These are phyloP conservation scores for Telopea speciosissima DNA, from an alignment of 177 flowering plant genomes.

Conservation along the genomic window DNA sequence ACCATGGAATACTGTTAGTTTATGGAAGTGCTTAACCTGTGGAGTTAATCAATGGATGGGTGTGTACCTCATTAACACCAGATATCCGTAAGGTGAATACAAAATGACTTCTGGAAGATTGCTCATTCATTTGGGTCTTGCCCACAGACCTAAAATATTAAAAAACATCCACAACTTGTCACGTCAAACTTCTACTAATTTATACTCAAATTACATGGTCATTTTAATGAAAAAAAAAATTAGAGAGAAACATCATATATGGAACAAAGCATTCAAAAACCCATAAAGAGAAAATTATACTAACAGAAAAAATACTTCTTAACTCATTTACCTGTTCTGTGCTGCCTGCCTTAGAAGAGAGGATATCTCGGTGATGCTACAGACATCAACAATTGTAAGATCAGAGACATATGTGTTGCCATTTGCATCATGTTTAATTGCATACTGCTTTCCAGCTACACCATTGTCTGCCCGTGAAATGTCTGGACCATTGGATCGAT, in stretches of 20 bases:
- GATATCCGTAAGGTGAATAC: no score
- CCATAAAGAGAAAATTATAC: no score
- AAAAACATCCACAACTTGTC: no score
- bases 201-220: no score
- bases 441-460: constrained; percentile 50
- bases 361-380: constrained; percentile 70
- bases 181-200: no score
- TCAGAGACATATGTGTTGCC: constrained; percentile 85
- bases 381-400: constrained; percentile 82
- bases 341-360: constrained; percentile 77
- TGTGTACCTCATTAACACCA: no score
- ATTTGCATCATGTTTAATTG: constrained; percentile 84
- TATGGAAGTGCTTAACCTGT: not conserved
- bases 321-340: constrained; percentile 66
- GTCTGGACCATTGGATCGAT: constrained; percentile 32
- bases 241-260: no score
- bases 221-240: no score
- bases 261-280: no score
- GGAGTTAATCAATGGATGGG: no score
- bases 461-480: constrained; percentile 37
- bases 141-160: no score
- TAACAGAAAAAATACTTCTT: constrained; percentile 8
- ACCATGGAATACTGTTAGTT: not conserved
- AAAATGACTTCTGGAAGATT: constrained; percentile 76
- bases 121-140: constrained; percentile 55